Base-by-base conservation (phyloP, 176 grass and related monocot species). In the Rhynchospora tenuis region DNA sequence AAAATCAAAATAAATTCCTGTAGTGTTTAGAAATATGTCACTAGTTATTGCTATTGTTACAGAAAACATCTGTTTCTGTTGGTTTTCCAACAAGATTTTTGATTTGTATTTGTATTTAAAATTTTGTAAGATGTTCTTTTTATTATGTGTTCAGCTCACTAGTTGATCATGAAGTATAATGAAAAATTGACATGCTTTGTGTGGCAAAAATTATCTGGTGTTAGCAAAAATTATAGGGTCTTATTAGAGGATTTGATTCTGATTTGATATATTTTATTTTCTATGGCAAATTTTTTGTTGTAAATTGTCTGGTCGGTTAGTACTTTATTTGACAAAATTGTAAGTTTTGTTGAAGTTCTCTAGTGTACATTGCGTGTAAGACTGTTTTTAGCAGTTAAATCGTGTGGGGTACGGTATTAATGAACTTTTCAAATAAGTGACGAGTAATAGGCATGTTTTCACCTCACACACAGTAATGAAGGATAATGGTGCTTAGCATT, bases 61-160 rank as follows among this genome's bases (percentile, higher is more conserved):
- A 24, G n/a, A 50, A 54, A 7, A 27, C 45, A 54, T 14, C 9
- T 22, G 7, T 56, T 28, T 76, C 23, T 26, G 14, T 77, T 77
- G 73, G 73, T 19, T 55, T 31, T 56, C 73, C 48, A 77, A 77
- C 26, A 56, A 5, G 26, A 77, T 55, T 77, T 77, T 77, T 77
- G 47, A 5, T 14, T 51, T 74, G 45, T 74, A 51, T 74, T 46
- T 77, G 50, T 76, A 76, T 76, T 76, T 76, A 77, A 54, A 51
- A 77, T 56, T 77, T 77, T 77, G 73, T 56, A 55, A 11, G 24
- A 77, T 55, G 24, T 29, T 77, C 15, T 74, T 52, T 77, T 31
- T 77, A 50, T 55, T 54, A 76, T 55, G 14, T 74, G 46, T 74
- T 74, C 11, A 52, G 16, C 48, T 55, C 48, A 54, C 50, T 55